These are phyloP conservation scores for Alternaria sp. DNA, from an alignment of 2,329 filamentous ascomycete species.

Conservation along the genomic window DNA sequence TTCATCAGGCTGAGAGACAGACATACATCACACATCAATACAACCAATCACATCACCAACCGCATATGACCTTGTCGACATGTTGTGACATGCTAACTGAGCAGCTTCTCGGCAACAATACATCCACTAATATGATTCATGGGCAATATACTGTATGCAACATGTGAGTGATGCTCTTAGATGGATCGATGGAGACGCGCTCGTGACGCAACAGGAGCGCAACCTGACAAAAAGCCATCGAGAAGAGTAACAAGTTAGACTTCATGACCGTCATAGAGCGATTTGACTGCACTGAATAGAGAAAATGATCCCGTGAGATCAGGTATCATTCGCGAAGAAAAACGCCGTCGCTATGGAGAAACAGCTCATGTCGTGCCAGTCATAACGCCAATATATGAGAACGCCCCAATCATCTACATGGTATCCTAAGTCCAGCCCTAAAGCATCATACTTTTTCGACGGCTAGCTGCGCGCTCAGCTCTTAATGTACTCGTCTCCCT, in stretches of 20 bases:
- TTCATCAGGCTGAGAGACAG: neutral
- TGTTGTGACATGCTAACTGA: neutral
- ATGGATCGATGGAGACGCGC: neutral
- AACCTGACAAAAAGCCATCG: neutral
- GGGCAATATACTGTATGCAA: neutral
- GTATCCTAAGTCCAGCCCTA: constrained; percentile 25
- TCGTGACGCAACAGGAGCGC: neutral
- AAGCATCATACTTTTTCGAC: constrained; percentile 55
- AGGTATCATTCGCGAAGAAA: constrained; percentile 16
- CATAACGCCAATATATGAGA: neutral
- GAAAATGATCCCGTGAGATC: constrained; percentile 4
- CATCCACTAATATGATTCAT: neutral
- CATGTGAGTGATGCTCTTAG: too few relatives aligned
- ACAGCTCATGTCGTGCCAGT: neutral
- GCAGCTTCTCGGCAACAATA: neutral
- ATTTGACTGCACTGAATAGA: neutral
- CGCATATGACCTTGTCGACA: neutral
- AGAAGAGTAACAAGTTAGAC: neutral
- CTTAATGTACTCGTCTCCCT: constrained; percentile 33
- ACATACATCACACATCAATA: neutral
- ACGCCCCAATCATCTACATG: constrained; percentile 8
- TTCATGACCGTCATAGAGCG: neutral
- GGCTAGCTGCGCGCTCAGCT: constrained; percentile 49
- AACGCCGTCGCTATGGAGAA: constrained; percentile 18
- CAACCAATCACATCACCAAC: neutral